Evolutionary conservation across 345 rosid genomes (phyloP), one percentile per base, ranked within the genome.

Genomic region (Eucalyptus sp.): DNA sequence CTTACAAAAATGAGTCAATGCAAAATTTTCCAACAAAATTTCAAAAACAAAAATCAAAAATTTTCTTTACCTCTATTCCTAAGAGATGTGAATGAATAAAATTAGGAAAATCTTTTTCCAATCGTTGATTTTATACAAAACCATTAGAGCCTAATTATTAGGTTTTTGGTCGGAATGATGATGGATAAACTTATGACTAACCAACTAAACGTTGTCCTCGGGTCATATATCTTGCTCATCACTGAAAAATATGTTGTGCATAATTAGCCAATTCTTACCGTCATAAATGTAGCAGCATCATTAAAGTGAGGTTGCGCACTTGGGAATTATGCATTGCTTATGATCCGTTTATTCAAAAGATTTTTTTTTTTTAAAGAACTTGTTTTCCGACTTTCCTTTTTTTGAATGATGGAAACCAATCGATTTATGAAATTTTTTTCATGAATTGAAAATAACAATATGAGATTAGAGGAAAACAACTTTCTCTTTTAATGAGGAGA

Each of bases 351-450:
- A 62, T 13, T 27, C n/a, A 27, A 27, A 60, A 29, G 8, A 27
- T 12, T 60, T 25, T 12, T 27, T 18, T 52, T 51, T 16, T 50
- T 6, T 50, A 6, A 13, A 29, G 1, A 62, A 62, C 7, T 62
- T 2, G 0, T 1, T 62, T 62, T 62, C 8, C 33, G 1, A 62
- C 16, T 62, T 62, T 62, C 15, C 33, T 6, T 0, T 60, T 24
- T 60, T 27, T 11, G 33, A 27, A 3, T 29, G 31, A 62, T 6
- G 33, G 1, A 13, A 62, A 62, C 16, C 2, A 5, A 60, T 60
- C 7, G 10, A 52, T 52, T 20, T 3, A 20, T 52, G 25, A 24
- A 52, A 20, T 3, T 3, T 0, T 0, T 8, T 0, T 8, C 25
- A 3, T 52, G 58, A 49, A 49, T 49, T 48, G 5, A 52, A 52